These are phyloP conservation scores for Caryopteris hybrid DNA, from an alignment of 305 asterid genomes.

Conservation along the genomic window DNA sequence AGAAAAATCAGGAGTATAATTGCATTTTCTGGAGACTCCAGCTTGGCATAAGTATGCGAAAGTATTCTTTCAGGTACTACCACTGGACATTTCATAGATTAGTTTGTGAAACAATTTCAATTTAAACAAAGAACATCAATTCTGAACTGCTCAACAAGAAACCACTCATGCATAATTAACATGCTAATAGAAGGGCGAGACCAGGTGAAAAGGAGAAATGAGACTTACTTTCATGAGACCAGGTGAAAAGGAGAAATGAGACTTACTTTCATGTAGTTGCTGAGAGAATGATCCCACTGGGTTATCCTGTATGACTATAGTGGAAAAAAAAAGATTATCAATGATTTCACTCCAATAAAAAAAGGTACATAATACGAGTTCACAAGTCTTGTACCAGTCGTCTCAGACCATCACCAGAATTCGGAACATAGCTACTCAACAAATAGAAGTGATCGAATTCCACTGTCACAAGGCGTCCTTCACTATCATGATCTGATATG, in stretches of 20 bases:
- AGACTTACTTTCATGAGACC: slow-evolving; percentile 80
- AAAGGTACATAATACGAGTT: not conserved
- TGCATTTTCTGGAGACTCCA: not conserved
- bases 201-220: not conserved
- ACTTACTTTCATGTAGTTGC: slow-evolving; percentile 84
- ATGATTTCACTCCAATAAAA: slow-evolving; percentile 1
- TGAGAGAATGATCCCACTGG: slow-evolving; percentile 89
- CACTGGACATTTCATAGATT: not conserved
- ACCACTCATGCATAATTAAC: not conserved
- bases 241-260: not conserved
- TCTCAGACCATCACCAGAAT: slow-evolving; percentile 90
- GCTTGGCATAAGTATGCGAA: not conserved
- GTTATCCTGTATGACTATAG: slow-evolving; percentile 68
- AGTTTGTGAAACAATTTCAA: not conserved
- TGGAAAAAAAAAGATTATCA: slow-evolving; percentile 13
- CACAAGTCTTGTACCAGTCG: slow-evolving; percentile 58
- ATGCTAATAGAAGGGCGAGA: not conserved
- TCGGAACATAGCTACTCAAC: slow-evolving; percentile 78
- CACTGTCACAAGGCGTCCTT: slow-evolving; percentile 88
- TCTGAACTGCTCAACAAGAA: not conserved
- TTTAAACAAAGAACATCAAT: not conserved
- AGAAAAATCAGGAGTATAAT: not conserved
- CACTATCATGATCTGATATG: slow-evolving; percentile 80
- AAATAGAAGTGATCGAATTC: slow-evolving; percentile 75
- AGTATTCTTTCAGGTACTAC: not conserved